These are phyloP conservation scores for Lipomyces yamanashiensis DNA, from an alignment of 805 yeast genomes.

Conservation along the genomic window DNA sequence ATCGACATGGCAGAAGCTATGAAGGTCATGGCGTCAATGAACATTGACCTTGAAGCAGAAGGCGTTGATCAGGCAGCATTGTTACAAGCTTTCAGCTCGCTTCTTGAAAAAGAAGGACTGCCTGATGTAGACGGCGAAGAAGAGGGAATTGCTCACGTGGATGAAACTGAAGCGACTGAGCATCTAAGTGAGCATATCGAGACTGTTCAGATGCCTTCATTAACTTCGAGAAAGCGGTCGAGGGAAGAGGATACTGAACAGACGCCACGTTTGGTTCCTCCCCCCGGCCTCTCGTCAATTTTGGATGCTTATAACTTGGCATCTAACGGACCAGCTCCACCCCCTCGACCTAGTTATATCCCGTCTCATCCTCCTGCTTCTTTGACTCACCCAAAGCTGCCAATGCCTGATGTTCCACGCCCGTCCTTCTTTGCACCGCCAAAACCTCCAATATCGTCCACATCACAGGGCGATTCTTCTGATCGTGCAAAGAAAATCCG, in stretches of 20 bases:
- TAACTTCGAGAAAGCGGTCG: neutral
- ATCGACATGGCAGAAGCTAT: slow-evolving; percentile 2
- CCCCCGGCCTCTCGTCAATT: neutral
- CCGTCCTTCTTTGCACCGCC: neutral
- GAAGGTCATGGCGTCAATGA: slow-evolving; percentile 6
- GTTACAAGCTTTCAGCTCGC: slow-evolving; percentile 9
- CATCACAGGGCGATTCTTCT: neutral
- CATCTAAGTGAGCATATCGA: neutral
- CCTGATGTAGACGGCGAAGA: neutral
- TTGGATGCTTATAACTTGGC: neutral
- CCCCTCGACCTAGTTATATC: neutral
- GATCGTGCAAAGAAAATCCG: slow-evolving; percentile 35
- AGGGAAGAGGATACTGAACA: slow-evolving; percentile 3
- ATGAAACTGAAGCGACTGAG: neutral
- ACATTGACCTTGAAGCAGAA: slow-evolving; percentile 12
- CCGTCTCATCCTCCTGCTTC: neutral
- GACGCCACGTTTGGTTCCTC: neutral
- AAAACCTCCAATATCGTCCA: neutral
- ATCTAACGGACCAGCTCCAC: neutral
- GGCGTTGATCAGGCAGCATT: slow-evolving; percentile 14
- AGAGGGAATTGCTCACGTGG: neutral
- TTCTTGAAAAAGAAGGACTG: slow-evolving; percentile 8
- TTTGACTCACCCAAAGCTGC: neutral
- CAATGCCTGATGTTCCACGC: slow-evolving; percentile 4
- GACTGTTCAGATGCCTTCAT: neutral